These are phyloP conservation scores for Apium graveolens DNA, from an alignment of 129 eudicot species.

Conservation along the genomic window DNA sequence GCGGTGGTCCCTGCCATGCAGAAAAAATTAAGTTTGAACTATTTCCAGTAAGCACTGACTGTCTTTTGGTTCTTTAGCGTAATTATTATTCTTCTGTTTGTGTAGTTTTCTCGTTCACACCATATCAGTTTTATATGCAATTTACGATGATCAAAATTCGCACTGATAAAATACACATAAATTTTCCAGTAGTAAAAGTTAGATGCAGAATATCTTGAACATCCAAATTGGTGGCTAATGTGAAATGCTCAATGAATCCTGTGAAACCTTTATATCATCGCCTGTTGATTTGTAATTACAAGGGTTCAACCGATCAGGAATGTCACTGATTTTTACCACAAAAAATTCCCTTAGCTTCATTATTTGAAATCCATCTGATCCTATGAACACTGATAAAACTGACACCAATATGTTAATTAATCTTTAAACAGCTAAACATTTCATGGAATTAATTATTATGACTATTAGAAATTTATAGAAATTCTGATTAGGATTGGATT, in stretches of 20 bases:
- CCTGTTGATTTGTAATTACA: neutral
- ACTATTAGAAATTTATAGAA: neutral
- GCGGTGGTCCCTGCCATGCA: constrained; percentile 17
- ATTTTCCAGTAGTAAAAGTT: neutral
- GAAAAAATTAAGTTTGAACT: constrained; percentile 25
- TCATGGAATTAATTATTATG: neutral
- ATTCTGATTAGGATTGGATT: neutral
- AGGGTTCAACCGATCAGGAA: neutral
- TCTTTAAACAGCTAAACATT: neutral
- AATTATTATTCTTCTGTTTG: neutral
- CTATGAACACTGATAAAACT: neutral
- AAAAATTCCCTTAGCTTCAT: neutral
- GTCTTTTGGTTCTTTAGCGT: no score
- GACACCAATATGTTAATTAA: neutral
- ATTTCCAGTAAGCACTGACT: constrained; percentile 24
- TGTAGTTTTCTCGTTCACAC: neutral
- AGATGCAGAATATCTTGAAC: neutral
- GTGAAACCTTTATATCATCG: neutral
- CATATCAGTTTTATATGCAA: neutral
- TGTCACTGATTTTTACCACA: neutral
- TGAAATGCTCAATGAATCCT: neutral
- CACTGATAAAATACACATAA: neutral
- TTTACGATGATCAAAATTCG: neutral
- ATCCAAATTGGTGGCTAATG: neutral
- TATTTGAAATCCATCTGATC: neutral